phyloP scores from a whole-genome alignment of 345 rosid species.

The Eucalyptus virginea region DNA sequence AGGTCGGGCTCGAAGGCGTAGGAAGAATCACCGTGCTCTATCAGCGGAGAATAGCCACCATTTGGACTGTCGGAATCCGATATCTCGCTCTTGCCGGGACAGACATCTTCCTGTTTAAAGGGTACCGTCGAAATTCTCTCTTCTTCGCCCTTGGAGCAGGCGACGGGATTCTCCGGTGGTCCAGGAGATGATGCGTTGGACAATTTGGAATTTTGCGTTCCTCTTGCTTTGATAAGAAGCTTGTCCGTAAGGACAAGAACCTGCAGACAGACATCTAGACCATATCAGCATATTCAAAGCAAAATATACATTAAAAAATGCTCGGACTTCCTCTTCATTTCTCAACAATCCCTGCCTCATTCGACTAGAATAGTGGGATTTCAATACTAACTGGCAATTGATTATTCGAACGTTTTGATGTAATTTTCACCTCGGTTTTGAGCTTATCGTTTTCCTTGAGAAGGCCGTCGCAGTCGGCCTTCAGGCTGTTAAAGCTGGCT shows the following conservation, averaged over 20 bases:
- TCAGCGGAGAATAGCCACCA: background rate
- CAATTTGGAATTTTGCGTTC: background rate
- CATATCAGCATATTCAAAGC: background rate
- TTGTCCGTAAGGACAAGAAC: slow-evolving; percentile 27
- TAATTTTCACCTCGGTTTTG: slow-evolving; percentile 27
- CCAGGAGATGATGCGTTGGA: background rate
- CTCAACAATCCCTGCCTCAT: background rate
- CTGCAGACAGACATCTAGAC: slow-evolving; percentile 7
- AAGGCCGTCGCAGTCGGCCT: slow-evolving; percentile 33
- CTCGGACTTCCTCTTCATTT: background rate
- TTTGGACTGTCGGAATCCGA: slow-evolving; percentile 1
- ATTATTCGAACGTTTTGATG: background rate
- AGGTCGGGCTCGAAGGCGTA: slow-evolving; percentile 35
- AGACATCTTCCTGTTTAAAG: background rate
- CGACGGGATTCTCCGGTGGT: background rate
- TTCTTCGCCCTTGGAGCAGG: background rate
- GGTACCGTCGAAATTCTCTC: background rate
- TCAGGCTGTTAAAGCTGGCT: slow-evolving; percentile 29
- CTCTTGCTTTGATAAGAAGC: slow-evolving; percentile 12
- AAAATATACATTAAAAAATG: background rate
- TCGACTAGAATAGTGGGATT: background rate
- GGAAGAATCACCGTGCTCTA: slow-evolving; percentile 11
- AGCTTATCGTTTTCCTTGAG: slow-evolving; percentile 31
- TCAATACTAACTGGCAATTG: background rate
- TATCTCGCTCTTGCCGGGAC: background rate